Evolutionary conservation across 2,329 filamentous ascomycete species (phyloP).

Genomic region (Seiridium unicorne): DNA sequence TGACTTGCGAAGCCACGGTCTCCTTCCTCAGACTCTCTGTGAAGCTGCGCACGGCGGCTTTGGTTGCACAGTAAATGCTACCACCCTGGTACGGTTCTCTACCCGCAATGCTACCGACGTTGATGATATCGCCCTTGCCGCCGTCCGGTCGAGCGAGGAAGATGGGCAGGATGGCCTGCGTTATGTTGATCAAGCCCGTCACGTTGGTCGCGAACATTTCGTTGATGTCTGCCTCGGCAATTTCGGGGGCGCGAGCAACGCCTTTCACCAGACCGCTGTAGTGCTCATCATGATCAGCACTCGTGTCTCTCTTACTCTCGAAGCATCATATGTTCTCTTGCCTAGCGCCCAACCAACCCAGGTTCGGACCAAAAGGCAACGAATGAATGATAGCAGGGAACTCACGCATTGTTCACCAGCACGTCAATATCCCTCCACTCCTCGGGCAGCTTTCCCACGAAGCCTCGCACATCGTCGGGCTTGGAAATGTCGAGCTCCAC

Average conservation of each 20-base stretch:
- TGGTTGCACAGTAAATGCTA: constrained; percentile 77
- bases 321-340: not conserved
- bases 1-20: constrained; percentile 66
- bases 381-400: constrained; percentile 13
- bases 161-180: constrained; percentile 81
- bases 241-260: constrained; percentile 80
- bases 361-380: not conserved
- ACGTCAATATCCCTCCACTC: constrained; percentile 86
- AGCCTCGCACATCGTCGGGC: constrained; percentile 67
- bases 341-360: not conserved
- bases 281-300: not conserved
- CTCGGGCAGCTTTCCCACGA: constrained; percentile 71
- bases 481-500: constrained; percentile 87
- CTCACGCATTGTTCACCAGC: constrained; percentile 93
- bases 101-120: constrained; percentile 63
- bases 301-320: not conserved
- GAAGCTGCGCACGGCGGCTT: constrained; percentile 72
- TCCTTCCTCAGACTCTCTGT: constrained; percentile 71
- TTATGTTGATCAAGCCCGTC: constrained; percentile 93
- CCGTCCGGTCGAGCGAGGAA: constrained; percentile 75
- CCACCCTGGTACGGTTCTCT: constrained; percentile 71
- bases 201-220: constrained; percentile 93
- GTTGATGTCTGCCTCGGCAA: constrained; percentile 77
- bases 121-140: constrained; percentile 90
- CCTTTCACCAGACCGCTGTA: constrained; percentile 82